phyloP scores from a whole-genome alignment of 148 eudicot genomes.

The Rhododendron ferrugineum region DNA sequence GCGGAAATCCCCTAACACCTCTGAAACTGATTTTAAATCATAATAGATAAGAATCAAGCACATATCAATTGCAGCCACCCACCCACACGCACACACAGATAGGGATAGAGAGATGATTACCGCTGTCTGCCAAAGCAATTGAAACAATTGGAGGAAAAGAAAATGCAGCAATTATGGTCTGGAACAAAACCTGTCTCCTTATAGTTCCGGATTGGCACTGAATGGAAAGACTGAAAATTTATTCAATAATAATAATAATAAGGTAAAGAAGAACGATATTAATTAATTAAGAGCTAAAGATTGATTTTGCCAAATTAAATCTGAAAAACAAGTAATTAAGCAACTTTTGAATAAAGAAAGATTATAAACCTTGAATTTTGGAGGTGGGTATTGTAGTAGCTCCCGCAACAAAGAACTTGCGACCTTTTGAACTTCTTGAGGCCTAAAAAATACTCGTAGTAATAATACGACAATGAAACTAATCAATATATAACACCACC shows the following conservation, averaged over 20 bases:
- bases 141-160: slow-evolving; percentile 34
- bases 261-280: background rate
- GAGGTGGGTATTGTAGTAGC: background rate
- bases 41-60: background rate
- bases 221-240: background rate
- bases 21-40: slow-evolving; percentile 18
- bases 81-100: too few relatives aligned
- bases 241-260: background rate
- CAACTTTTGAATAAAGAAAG: background rate
- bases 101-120: slow-evolving; percentile 15
- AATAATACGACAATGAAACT: background rate
- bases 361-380: slow-evolving; percentile 4
- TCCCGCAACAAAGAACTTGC: slow-evolving; percentile 5
- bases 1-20: slow-evolving; percentile 42
- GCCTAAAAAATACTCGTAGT: background rate
- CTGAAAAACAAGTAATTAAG: background rate
- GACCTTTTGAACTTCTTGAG: slow-evolving; percentile 1
- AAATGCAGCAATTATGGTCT: slow-evolving; percentile 21
- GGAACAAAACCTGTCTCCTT: slow-evolving; percentile 34
- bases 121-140: slow-evolving; percentile 36
- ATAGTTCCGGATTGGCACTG: slow-evolving; percentile 17
- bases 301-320: background rate
- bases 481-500: background rate
- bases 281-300: background rate
- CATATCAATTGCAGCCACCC: background rate